A percentile compares a stretch with the other conserved stretches of the same genome.
These are phyloP conservation scores for Ceratobasidium sp. DNA, from an alignment of 1,284 basidiomycete genomes.

Conservation along the genomic window DNA sequence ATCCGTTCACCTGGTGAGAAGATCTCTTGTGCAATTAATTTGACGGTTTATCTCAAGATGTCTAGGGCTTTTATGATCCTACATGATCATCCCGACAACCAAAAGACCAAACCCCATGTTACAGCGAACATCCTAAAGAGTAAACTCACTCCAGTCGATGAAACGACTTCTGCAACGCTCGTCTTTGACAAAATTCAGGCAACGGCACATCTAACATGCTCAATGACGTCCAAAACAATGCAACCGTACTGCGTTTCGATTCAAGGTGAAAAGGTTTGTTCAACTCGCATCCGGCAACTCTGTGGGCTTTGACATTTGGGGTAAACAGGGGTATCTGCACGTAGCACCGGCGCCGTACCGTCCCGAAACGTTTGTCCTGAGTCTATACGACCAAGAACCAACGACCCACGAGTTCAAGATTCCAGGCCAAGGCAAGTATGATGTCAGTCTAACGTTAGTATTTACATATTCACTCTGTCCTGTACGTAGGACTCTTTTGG, in stretches of 20 bases:
- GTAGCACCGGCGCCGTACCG: constrained; percentile 67
- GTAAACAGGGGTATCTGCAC: constrained; percentile 55
- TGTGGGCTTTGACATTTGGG: too few species aligned
- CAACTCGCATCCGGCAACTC: too few species aligned
- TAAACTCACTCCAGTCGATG: constrained; percentile 75
- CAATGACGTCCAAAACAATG: constrained; percentile 50
- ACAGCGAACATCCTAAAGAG: constrained; percentile 48
- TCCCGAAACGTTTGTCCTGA: constrained; percentile 65
- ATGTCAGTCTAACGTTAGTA: constrained; percentile 55
- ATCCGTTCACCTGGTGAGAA: constrained; percentile 59
- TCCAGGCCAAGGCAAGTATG: constrained; percentile 56
- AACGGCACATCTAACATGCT: constrained; percentile 50
- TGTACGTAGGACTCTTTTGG: constrained; percentile 72
- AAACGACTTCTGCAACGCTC: constrained; percentile 75
- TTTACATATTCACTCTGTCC: constrained; percentile 46
- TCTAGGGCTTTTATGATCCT: constrained; percentile 75
- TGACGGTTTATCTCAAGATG: too few species aligned
- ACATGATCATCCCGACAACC: constrained; percentile 78
- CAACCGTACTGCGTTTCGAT: constrained; percentile 45
- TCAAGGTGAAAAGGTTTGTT: constrained; percentile 58
- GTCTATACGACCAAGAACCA: constrained; percentile 40
- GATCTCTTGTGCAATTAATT: too few species aligned
- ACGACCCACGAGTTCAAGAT: constrained; percentile 59
- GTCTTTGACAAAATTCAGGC: constrained; percentile 60
- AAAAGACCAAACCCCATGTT: constrained; percentile 57